Evolutionary conservation across 768 basidiomycete genomes (phyloP).

Genomic region (Udeniomyces megalosporus): DNA sequence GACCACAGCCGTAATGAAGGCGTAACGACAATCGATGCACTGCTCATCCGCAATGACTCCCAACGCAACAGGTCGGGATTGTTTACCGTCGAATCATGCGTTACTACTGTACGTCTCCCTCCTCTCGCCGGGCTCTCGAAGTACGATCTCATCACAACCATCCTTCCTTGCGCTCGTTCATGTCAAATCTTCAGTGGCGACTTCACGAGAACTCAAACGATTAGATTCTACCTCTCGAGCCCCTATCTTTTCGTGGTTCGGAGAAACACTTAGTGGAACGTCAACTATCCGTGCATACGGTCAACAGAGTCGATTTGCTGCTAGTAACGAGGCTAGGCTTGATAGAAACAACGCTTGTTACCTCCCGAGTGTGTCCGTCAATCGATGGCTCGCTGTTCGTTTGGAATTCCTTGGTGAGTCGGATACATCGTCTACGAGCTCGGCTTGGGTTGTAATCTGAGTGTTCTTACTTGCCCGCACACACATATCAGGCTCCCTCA

Average conservation of each 20-base stretch:
- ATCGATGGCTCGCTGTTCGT: slow-evolving; percentile 58
- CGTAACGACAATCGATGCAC: no score
- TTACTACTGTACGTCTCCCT: slow-evolving; percentile 37
- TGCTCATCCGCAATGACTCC: no score
- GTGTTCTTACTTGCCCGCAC: no score
- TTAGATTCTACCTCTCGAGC: slow-evolving; percentile 52
- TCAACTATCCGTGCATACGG: slow-evolving; percentile 27
- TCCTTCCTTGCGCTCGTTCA: no score
- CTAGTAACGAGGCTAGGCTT: slow-evolving; percentile 37
- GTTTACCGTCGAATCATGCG: slow-evolving; percentile 70
- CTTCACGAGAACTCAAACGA: slow-evolving; percentile 30
- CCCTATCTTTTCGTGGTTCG: slow-evolving; percentile 60
- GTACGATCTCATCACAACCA: no score
- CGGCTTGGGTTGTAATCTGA: no score
- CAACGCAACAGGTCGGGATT: no score
- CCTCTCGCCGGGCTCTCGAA: no score
- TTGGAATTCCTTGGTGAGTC: slow-evolving; percentile 52
- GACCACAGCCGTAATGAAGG: no score
- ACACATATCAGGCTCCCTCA: slow-evolving; percentile 45
- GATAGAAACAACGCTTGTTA: slow-evolving; percentile 73
- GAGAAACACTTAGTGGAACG: slow-evolving; percentile 24
- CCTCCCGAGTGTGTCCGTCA: slow-evolving; percentile 41
- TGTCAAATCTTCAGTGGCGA: slow-evolving; percentile 17
- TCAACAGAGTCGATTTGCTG: slow-evolving; percentile 26
- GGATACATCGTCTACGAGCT: no score